phyloP scores from a whole-genome alignment of 495 filamentous ascomycete species.

The Chlorociboria aeruginascens region DNA sequence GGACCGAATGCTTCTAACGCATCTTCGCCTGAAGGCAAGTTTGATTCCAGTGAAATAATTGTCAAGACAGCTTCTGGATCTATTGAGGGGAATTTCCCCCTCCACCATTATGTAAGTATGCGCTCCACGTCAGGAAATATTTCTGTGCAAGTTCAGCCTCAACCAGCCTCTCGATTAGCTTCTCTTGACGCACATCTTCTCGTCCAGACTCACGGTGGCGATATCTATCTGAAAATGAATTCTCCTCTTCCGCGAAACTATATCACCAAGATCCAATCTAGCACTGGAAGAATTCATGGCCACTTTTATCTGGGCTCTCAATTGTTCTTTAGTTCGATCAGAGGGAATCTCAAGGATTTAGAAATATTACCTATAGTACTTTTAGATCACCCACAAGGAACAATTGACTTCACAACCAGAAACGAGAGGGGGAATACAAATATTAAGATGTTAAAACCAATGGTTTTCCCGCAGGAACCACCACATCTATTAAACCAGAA shows the following conservation, averaged over 20 bases:
- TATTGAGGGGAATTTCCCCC: slow-evolving; percentile 5
- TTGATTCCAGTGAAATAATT: slow-evolving; percentile 8
- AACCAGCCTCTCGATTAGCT: neutral
- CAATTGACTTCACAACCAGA: slow-evolving; percentile 7
- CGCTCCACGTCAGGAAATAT: slow-evolving; percentile 7
- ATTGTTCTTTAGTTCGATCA: slow-evolving; percentile 7
- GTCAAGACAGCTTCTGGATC: slow-evolving; percentile 9
- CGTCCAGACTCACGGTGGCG: slow-evolving; percentile 11
- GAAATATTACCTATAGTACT: neutral
- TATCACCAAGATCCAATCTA: slow-evolving; percentile 11
- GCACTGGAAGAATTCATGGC: slow-evolving; percentile 12
- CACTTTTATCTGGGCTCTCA: slow-evolving; percentile 12
- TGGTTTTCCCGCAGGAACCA: slow-evolving; percentile 6
- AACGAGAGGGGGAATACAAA: slow-evolving; percentile 8
- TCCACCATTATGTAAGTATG: slow-evolving; percentile 2
- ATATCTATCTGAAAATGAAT: slow-evolving; percentile 4
- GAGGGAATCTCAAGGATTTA: slow-evolving; percentile 6
- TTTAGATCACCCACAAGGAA: neutral
- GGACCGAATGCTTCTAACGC: neutral
- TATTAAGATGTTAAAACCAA: slow-evolving; percentile 9
- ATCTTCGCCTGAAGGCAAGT: neutral
- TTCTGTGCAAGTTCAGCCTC: slow-evolving; percentile 1
- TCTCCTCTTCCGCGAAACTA: slow-evolving; percentile 15
- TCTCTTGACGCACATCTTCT: slow-evolving; percentile 7
- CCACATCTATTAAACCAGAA: neutral